phyloP scores from a whole-genome alignment of 208 protist genomes.

The Angomonas deanei region DNA sequence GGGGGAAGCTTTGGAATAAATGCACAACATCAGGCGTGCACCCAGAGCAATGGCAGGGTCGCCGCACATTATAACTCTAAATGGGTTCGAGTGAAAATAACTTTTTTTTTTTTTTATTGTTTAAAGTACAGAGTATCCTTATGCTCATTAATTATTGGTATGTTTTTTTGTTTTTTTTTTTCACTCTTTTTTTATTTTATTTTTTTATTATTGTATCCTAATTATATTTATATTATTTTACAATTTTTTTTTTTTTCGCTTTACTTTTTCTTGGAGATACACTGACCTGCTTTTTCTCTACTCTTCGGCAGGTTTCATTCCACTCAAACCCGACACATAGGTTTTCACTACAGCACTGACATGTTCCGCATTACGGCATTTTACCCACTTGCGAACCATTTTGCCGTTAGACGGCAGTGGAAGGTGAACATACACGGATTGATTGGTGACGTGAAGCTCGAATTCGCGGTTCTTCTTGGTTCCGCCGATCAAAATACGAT shows the following conservation, averaged over 20 bases:
- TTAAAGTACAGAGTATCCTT: background rate
- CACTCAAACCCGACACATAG: slow-evolving; percentile 23
- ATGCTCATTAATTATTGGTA: background rate
- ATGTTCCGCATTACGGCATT: slow-evolving; percentile 72
- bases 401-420: slow-evolving; percentile 32
- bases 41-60: too few species aligned
- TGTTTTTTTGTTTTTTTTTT: background rate
- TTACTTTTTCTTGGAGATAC: background rate
- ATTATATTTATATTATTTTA: too few species aligned
- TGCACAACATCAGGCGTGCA: too few species aligned
- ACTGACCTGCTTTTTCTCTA: background rate
- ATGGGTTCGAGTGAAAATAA: too few species aligned
- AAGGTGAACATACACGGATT: slow-evolving; percentile 66
- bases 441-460: slow-evolving; percentile 67
- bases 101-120: background rate
- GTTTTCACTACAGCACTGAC: slow-evolving; percentile 76
- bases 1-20: too few species aligned
- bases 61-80: too few species aligned
- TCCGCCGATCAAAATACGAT: slow-evolving; percentile 58
- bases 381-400: slow-evolving; percentile 47
- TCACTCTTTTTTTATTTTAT: background rate
- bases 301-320: background rate
- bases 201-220: background rate
- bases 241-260: slow-evolving; percentile 1
- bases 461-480: slow-evolving; percentile 47